Conservation (phyloP, 257 asterid genomes). For the Solanum pinnatisectum region DNA sequence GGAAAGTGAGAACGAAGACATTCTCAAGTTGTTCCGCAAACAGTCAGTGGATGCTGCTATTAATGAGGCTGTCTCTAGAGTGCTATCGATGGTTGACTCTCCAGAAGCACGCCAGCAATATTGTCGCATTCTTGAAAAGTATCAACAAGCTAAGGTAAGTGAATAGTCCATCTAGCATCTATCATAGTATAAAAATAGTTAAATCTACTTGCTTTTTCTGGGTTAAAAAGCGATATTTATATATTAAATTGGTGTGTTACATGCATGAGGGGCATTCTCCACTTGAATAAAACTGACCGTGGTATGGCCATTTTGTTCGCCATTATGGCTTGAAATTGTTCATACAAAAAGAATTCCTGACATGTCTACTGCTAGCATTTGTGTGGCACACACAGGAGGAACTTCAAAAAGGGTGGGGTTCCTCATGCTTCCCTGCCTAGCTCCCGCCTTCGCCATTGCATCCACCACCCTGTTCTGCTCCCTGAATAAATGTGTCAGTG, state of each 20-base stretch:
- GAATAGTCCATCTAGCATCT: not conserved
- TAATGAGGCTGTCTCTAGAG: conserved; percentile 84
- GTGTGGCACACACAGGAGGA: no score
- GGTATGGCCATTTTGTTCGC: no score
- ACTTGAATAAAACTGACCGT: no score
- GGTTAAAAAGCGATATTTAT: not conserved
- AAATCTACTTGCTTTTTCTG: not conserved
- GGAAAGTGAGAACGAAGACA: conserved; percentile 64
- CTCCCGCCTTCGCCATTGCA: no score
- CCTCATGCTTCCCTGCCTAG: no score
- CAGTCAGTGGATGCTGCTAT: conserved; percentile 67
- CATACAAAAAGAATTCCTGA: no score
- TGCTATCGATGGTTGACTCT: conserved; percentile 80
- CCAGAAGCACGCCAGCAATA: conserved; percentile 79
- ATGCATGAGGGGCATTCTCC: not conserved
- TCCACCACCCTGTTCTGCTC: no score
- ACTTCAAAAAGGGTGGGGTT: no score
- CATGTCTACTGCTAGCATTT: no score
- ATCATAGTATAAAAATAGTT: not conserved
- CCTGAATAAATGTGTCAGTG: no score
- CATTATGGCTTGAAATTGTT: no score
- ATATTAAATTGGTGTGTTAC: not conserved
- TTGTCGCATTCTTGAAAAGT: conserved; percentile 64
- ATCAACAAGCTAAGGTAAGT: conserved; percentile 79
- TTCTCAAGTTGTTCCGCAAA: conserved; percentile 71